Base-by-base conservation (phyloP, 1,284 basidiomycete species). In the Tilletiopsis washingtonensis region DNA sequence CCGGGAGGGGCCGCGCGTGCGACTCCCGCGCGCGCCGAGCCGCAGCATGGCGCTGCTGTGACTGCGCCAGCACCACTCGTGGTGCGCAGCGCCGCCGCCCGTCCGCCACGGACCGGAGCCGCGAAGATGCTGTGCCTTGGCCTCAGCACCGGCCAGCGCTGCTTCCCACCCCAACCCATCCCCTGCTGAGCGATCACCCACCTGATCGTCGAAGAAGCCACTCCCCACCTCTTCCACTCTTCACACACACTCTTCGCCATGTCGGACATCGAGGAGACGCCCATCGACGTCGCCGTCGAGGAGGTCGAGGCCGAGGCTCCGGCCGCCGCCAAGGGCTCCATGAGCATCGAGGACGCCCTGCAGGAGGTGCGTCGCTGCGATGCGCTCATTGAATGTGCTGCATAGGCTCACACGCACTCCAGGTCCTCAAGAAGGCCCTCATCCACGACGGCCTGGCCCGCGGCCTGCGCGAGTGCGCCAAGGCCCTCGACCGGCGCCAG, bases 391-490 rank as follows among this genome's bases (percentile, higher is more conserved):
- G 3, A 38, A 3, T 19, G 3, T 21, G 26, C 2, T 25, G 40
- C 12, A 20, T 39, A 5, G 11, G 7, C 14, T 29, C n/a, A 32
- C 4, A 19, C 20, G 15, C 32, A 6, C 29, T 55, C 45, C 64
- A 89, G 85, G 87, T 91, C 54, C 79, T 91, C 80, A 91, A 91
- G 83, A 93, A 89, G 75, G 86, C 91, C 50, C 84, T 97, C 69
- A 85, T 91, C 63, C 91, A 97, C 80, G 93, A 98, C 75, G 91
- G 93, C 76, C 89, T 98, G 60, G 90, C 93, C 58, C 88, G 93
- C 66, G 93, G 93, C 78, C 85, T 98, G 61, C 88, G 93, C 69
- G 93, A 98, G 81, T 87, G 84, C 74, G 87, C 93, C 75, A 98
- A 98, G 82, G 90, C 93, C 56, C 82, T 98, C 62, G 93, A 98